Percentiles rank a stretch among this genome's conserved stretches.
These are phyloP conservation scores for Odontarrhena argentea DNA, from an alignment of 345 rosid genomes.

Conservation along the genomic window DNA sequence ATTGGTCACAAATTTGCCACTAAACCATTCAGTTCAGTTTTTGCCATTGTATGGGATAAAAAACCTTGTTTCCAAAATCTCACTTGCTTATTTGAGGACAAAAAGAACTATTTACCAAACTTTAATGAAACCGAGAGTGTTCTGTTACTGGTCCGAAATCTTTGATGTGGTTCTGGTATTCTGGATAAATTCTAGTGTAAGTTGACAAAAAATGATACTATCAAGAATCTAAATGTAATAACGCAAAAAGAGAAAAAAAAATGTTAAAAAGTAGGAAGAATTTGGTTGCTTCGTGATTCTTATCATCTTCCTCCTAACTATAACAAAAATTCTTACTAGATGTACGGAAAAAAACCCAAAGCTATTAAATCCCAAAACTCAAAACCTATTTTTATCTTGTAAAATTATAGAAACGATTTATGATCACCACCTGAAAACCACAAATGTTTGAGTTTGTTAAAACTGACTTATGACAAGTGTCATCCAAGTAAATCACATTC, in stretches of 20 bases:
- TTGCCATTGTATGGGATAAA: background rate
- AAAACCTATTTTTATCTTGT: conserved; percentile 22
- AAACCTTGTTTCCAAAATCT: too few relatives aligned
- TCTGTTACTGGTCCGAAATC: background rate
- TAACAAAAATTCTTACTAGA: conserved; percentile 13
- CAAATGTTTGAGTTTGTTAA: conserved; percentile 29
- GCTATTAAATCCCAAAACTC: background rate
- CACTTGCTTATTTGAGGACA: too few relatives aligned
- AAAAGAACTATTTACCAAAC: too few relatives aligned
- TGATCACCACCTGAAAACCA: conserved; percentile 29
- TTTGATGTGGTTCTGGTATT: background rate
- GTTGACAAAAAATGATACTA: too few relatives aligned
- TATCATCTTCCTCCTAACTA: conserved; percentile 15
- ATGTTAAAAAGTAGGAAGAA: too few relatives aligned
- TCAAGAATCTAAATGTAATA: too few relatives aligned
- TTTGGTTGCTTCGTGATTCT: background rate
- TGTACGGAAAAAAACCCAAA: conserved; percentile 5
- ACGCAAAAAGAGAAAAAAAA: too few relatives aligned
- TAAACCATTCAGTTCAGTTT: background rate
- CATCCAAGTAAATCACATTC: background rate
- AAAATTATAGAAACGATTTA: background rate
- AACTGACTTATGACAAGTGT: conserved; percentile 22
- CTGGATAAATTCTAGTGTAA: too few relatives aligned
- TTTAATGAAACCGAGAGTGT: background rate
- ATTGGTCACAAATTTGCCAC: background rate